Evolutionary conservation across 2,329 filamentous ascomycete genomes (phyloP).

Genomic region (Pseudocercospora macadamiae): DNA sequence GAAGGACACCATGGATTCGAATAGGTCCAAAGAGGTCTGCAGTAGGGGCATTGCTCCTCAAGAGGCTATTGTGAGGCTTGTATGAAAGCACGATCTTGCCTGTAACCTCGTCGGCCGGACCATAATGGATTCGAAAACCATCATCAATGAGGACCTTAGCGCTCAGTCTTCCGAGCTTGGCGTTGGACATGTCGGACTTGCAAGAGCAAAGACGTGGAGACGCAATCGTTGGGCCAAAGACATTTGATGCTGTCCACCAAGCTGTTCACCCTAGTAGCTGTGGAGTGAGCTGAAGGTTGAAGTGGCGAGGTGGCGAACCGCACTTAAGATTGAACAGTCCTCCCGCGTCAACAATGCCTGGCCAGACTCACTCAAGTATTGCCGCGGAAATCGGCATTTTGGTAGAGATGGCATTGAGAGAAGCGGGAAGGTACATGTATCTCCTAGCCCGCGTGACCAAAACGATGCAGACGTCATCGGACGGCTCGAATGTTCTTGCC

Average conservation of each 20-base stretch:
- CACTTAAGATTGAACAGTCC: too few relatives aligned
- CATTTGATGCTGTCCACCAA: neutral
- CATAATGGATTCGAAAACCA: conserved; percentile 17
- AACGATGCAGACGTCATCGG: too few relatives aligned
- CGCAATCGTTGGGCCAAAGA: too few relatives aligned
- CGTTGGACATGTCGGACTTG: neutral
- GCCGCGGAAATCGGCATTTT: neutral
- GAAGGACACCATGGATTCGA: conserved; percentile 14
- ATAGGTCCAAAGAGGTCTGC: conserved; percentile 26
- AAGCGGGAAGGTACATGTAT: neutral
- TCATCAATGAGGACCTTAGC: conserved; percentile 16
- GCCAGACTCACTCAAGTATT: neutral
- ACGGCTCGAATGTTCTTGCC: too few relatives aligned
- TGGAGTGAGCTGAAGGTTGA: too few relatives aligned
- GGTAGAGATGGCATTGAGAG: neutral
- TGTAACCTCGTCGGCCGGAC: conserved; percentile 19
- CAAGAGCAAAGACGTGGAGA: neutral
- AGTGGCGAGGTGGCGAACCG: too few relatives aligned
- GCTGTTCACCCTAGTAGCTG: too few relatives aligned
- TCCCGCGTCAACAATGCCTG: neutral
- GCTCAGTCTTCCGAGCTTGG: conserved; percentile 20
- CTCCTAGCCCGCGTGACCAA: neutral
- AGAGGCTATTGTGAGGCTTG: conserved; percentile 13
- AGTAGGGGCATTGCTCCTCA: conserved; percentile 21
- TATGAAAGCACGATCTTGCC: conserved; percentile 21